Base-by-base conservation (phyloP, 306 rosid genomes). In the Medicago truncatula region DNA sequence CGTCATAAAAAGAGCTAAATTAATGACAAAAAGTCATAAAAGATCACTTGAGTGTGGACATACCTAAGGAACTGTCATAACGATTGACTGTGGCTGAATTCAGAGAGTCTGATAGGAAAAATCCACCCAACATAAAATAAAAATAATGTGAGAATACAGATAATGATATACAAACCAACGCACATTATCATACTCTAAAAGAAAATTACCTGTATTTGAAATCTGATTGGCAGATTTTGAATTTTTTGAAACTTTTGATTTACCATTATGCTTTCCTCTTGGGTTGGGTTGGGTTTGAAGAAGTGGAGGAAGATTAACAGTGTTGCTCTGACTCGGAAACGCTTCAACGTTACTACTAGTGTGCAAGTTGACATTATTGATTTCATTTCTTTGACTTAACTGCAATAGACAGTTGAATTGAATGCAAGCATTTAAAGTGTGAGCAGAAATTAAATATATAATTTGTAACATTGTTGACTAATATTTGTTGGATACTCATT, bases 21-120 rank as follows among this genome's bases (percentile, higher is more conserved):
- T 53, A 75, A 47, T 17, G 20, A 73, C 1, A 2, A 23, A 1
- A 23, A 23, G 63, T 62, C 4, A 20, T 34, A 67, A 79, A 49
- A 58, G 40, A 73, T 20, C 70, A 47, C 41, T 40, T 25, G 44
- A 50, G 54, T 6, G 38, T 61, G 62, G 72, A 71, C 90, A 62
- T 87, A 93, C 98, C 95, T 86, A 93, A 83, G 66, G 97, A 93
- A 82, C 90, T 90, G 81, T 90, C 97, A 46, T 82, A 90, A 52
- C 95, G 96, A 79, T 75, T 85, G 77, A 59, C 85, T 58, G 81
- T 82, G 71, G 64, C 31, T 34, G 43, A 53, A 54, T 83, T 80
- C 50, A 73, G 38, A 76, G 89, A 61, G 71, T 82, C 96, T 63
- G 68, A 53, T 41, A 59, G n/a, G 58, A 40, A 79, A 71, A 81